Evolutionary conservation across 805 yeast species (phyloP), one percentile per base, ranked within the genome.

Genomic region (Saccharomycopsis synnaedendra): DNA sequence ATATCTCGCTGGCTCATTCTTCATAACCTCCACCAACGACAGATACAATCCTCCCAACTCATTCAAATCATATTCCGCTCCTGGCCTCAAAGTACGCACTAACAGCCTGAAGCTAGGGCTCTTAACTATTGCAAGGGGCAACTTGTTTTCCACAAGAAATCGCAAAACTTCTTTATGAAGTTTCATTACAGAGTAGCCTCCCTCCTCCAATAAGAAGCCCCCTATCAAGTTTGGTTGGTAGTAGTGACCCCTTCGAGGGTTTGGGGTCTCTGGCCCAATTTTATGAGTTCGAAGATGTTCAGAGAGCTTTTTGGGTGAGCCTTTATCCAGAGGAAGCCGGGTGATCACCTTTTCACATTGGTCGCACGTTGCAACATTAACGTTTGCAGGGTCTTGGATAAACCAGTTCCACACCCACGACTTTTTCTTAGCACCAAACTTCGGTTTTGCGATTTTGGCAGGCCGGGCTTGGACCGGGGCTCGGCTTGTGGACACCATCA

Each of bases 371-470:
- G 81, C 80, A 19, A 70, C 52, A 47, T 74, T 73, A 44, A 71
- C 66, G 54, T 76, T 73, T 19, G 53, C 53, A 11, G 58, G 57
- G 56, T 75, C 79, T 55, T 76, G 81, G 9, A 65, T 65, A 55
- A 76, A 76, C 81, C 82, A 76, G 27, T 69, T 60, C 82, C 82
- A 76, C 9, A 76, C 80, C 81, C 81, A 76, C 33, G 78, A 74
- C 54, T 69, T 71, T 66, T 76, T 76, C 56, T 74, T 75, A 11
- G 82, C 82, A 11, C 82, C 82, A 51, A 74, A 74, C 54, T 69
- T 71, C 1, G 78, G 78, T 45, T 73, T 64, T 56, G 72, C 1
- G 78, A 78, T 45, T 73, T 64, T 56, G 72, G 73, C 27, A 58
- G 54, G 39, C 66, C 46, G 27, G 28, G 40, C 33, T 40, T 47